Evolutionary conservation across 2,329 filamentous ascomycete species (phyloP).

Genomic region (Diplodia corticola): DNA sequence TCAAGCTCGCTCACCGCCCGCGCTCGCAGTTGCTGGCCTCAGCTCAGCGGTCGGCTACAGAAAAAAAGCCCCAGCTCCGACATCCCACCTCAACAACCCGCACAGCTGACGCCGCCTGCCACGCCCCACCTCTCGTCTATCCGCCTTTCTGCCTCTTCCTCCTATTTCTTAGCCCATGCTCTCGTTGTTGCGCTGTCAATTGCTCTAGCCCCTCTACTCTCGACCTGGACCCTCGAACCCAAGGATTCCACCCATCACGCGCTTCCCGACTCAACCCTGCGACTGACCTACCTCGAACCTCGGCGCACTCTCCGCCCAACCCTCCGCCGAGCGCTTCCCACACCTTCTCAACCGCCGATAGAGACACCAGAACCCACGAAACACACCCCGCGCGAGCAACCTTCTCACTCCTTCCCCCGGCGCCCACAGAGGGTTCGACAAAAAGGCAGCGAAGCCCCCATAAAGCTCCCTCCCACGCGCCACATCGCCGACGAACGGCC

Average conservation of each 20-base stretch:
- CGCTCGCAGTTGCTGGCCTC: not conserved
- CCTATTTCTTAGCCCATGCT: not conserved
- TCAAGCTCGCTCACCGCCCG: constrained; percentile 12
- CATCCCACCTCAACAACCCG: constrained; percentile 18
- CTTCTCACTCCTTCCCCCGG: not conserved
- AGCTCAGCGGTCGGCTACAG: constrained; percentile 8
- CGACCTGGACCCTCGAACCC: not conserved
- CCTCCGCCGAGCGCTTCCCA: not conserved
- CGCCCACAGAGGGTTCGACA: not conserved
- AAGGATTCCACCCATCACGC: not conserved
- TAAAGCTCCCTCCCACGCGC: not conserved
- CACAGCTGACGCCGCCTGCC: not conserved
- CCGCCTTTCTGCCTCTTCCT: no score
- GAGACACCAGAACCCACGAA: not conserved
- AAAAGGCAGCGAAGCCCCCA: no score
- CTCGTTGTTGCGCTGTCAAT: not conserved
- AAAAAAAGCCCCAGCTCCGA: constrained; percentile 18
- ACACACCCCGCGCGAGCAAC: not conserved
- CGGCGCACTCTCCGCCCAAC: constrained; percentile 10
- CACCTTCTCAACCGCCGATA: not conserved
- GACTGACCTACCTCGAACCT: constrained; percentile 7
- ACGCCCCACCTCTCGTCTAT: not conserved
- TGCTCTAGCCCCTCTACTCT: not conserved
- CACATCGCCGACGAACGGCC: not conserved
- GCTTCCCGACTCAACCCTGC: not conserved